Conservation (phyloP, 1,284 basidiomycete species). For the Volvariella surrecta region DNA sequence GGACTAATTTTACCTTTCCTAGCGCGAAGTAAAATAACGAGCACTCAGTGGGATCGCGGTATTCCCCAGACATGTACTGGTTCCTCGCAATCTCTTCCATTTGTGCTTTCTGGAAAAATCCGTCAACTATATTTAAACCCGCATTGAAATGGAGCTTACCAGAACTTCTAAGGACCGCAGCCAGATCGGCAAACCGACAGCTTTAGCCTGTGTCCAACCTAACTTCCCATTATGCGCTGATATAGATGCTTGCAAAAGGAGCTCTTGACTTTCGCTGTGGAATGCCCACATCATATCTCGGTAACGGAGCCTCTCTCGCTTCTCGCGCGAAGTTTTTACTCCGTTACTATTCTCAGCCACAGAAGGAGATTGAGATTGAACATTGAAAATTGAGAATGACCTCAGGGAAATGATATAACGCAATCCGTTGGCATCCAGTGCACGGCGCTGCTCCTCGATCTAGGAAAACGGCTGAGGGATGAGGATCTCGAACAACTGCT, state of each 20-base stretch:
- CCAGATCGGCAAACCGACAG: conserved; percentile 87
- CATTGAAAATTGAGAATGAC: conserved; percentile 73
- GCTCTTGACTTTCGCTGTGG: conserved; percentile 86
- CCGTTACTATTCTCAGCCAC: conserved; percentile 36
- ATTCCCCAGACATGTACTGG: conserved; percentile 81
- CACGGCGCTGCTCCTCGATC: conserved; percentile 81
- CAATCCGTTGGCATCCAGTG: conserved; percentile 83
- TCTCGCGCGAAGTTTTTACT: conserved; percentile 32
- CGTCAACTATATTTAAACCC: conserved; percentile 1
- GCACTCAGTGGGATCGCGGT: conserved; percentile 83
- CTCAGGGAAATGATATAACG: conserved; percentile 88
- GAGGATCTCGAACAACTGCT: conserved; percentile 1
- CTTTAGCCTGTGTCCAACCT: conserved; percentile 81
- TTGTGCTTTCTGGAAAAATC: conserved; percentile 51
- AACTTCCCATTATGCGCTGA: conserved; percentile 76
- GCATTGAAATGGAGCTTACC: conserved; percentile 36
- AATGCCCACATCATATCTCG: conserved; percentile 95
- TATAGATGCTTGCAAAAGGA: conserved; percentile 67
- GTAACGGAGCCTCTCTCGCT: conserved; percentile 71
- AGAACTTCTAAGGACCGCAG: conserved; percentile 67
- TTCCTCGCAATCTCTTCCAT: conserved; percentile 90
- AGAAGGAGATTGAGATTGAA: conserved; percentile 39
- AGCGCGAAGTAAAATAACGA: conserved; percentile 94
- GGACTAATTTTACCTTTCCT: conserved; percentile 86
- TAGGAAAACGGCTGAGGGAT: conserved; percentile 20